Percentiles rank a stretch among this genome's conserved stretches.
Evolutionary conservation across 371 early-diverging fungal genomes (phyloP).

Genomic region (Mucor indicus): DNA sequence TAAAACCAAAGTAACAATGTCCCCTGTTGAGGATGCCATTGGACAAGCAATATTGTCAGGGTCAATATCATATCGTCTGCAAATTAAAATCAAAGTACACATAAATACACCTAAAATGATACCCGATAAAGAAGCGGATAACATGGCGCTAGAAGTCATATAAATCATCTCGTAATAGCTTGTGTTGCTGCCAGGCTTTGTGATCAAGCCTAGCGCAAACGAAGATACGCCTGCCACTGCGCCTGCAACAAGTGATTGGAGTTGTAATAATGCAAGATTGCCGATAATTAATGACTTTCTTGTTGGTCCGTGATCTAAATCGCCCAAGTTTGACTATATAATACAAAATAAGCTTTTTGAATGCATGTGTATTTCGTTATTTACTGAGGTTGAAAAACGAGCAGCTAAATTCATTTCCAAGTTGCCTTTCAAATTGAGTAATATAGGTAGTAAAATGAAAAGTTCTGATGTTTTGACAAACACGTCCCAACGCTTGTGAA

Average conservation of each 20-base stretch:
- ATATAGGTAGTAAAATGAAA: constrained; percentile 80
- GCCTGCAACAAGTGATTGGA: constrained; percentile 71
- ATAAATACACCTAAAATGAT: constrained; percentile 71
- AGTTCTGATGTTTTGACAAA: constrained; percentile 71
- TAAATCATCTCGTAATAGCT: constrained; percentile 55
- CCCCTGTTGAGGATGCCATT: constrained; percentile 74
- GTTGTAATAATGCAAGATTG: constrained; percentile 65
- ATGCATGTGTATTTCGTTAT: constrained; percentile 1
- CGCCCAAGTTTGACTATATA: constrained; percentile 63
- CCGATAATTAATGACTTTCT: constrained; percentile 57
- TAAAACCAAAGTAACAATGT: constrained; percentile 67
- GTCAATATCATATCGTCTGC: constrained; percentile 65
- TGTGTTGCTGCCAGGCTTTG: constrained; percentile 48
- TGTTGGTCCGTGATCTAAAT: constrained; percentile 50
- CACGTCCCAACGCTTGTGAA: constrained; percentile 57
- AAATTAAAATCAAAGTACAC: constrained; percentile 62
- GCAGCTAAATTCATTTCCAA: constrained; percentile 86
- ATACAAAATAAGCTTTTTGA: not conserved
- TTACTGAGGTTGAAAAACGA: constrained; percentile 75
- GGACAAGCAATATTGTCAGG: constrained; percentile 74
- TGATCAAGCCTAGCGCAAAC: constrained; percentile 57
- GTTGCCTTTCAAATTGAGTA: constrained; percentile 85
- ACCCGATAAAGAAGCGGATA: constrained; percentile 70
- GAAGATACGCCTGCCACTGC: constrained; percentile 67
- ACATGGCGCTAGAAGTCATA: constrained; percentile 66